These are phyloP conservation scores for Termitomyces sp. DNA, from an alignment of 768 basidiomycete genomes.

Conservation along the genomic window DNA sequence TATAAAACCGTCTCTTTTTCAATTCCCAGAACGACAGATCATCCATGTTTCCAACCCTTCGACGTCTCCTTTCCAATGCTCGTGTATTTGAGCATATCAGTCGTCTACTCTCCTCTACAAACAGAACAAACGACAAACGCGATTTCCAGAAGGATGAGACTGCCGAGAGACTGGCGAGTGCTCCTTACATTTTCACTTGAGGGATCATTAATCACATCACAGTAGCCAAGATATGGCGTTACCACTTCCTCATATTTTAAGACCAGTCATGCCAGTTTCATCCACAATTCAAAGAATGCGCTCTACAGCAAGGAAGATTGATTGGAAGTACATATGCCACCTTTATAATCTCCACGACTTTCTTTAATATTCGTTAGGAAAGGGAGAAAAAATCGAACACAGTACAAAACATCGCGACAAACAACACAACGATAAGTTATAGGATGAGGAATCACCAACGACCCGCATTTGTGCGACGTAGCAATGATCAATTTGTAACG, in stretches of 20 bases:
- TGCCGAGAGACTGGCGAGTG: not conserved
- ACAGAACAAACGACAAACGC: not conserved
- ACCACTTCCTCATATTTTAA: not conserved
- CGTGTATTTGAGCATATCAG: not conserved
- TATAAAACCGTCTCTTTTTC: not conserved
- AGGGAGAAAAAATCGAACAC: not conserved
- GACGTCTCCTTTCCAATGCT: not conserved
- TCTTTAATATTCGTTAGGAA: not conserved
- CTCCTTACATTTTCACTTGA: not conserved
- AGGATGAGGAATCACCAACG: no score
- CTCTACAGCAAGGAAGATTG: not conserved
- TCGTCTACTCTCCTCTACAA: not conserved
- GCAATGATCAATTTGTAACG: not conserved
- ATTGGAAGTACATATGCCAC: not conserved
- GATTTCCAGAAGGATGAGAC: not conserved
- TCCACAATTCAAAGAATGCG: not conserved
- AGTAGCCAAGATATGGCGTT: not conserved
- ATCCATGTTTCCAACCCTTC: not conserved
- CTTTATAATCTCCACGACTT: not conserved
- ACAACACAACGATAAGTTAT: not conserved
- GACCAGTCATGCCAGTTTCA: not conserved
- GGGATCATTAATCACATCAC: not conserved
- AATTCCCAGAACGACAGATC: not conserved
- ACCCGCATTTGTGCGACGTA: no score
- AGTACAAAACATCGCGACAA: no score